Conservation (phyloP, 225 moss, liverwort and hornwort species). For the Climacium dendroides region DNA sequence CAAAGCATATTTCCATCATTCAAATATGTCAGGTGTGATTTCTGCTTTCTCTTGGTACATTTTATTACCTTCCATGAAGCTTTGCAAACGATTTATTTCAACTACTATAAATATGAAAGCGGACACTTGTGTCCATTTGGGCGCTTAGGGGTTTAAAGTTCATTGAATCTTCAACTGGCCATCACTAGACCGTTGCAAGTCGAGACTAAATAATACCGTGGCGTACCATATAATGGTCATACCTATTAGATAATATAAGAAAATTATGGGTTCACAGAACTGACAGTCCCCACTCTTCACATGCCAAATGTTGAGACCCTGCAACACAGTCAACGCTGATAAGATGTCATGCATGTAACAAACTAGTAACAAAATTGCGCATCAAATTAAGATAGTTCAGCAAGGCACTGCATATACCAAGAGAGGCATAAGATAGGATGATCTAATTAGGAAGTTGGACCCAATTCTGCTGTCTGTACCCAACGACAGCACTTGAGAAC, state of each 20-base stretch:
- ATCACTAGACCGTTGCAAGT: not conserved
- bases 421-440: not conserved
- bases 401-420: not conserved
- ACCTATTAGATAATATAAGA: conserved; percentile 72
- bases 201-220: not conserved
- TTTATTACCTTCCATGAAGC: not conserved
- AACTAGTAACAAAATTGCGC: not conserved
- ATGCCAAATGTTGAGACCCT: conserved; percentile 76
- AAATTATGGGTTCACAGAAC: conserved; percentile 40
- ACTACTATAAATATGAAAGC: not conserved
- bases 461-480: not conserved
- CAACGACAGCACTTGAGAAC: not conserved
- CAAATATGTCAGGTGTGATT: not conserved
- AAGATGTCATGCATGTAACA: not conserved
- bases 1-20: not conserved
- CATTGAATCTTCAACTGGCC: not conserved
- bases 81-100: not conserved
- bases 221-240: not conserved
- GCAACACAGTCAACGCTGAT: not conserved
- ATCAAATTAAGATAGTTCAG: not conserved
- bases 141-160: no score
- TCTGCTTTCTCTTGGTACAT: not conserved
- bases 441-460: not conserved
- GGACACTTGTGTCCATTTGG: not conserved
- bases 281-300: conserved; percentile 30